Evolutionary conservation across 345 rosid species (phyloP).

Genomic region (Gossypium stocksii): DNA sequence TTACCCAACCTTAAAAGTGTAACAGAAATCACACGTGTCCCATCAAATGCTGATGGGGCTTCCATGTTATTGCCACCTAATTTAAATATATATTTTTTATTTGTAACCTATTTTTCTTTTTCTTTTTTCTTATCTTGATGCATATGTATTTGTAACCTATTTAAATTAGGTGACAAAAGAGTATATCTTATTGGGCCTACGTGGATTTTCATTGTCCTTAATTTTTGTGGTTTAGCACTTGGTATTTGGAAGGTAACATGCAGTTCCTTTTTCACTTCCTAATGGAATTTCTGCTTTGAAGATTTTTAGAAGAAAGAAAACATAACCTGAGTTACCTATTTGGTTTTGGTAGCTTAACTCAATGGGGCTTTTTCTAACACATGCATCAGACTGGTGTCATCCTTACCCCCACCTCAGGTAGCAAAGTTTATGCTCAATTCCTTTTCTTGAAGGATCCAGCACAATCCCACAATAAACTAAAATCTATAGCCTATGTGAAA

Average conservation of each 20-base stretch:
- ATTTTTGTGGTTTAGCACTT: conserved; percentile 83
- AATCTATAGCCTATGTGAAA: no score
- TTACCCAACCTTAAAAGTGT: no score
- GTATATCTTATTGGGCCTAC: conserved; percentile 90
- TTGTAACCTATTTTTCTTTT: no score
- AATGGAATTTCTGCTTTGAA: not conserved
- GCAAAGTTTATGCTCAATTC: not conserved
- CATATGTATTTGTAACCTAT: no score
- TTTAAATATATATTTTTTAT: no score
- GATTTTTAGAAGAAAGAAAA: not conserved
- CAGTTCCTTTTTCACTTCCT: not conserved
- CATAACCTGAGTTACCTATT: not conserved
- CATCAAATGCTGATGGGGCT: no score
- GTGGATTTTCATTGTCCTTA: conserved; percentile 83
- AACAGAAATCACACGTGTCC: no score
- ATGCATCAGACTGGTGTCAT: conserved; percentile 98
- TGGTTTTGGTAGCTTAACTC: conserved; percentile 74
- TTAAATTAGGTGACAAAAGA: conserved; percentile 39
- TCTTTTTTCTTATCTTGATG: no score
- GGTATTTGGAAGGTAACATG: conserved; percentile 92
- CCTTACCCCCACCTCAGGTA: conserved; percentile 91
- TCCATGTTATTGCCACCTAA: no score
- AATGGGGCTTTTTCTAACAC: conserved; percentile 94
- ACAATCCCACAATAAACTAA: no score
- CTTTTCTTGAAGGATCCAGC: not conserved